Percentiles rank a stretch among this genome's conserved stretches.
Conservation (phyloP, 2,329 filamentous ascomycete species). For the Zasmidium citrigriseum region DNA sequence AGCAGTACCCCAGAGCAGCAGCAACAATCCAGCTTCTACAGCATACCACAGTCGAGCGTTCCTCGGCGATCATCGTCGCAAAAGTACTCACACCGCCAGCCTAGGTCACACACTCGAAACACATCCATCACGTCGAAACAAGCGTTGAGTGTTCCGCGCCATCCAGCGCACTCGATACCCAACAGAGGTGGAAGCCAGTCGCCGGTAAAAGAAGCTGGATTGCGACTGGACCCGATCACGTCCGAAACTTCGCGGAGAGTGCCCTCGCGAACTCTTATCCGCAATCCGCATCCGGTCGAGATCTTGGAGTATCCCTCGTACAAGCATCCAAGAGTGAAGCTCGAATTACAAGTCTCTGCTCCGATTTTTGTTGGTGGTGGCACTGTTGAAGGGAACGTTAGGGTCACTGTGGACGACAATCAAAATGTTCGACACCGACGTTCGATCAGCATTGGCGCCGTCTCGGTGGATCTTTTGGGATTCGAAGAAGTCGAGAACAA, state of each 20-base stretch:
- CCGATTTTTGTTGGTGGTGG: slow-evolving; percentile 58
- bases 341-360: slow-evolving; percentile 52
- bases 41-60: slow-evolving; percentile 46
- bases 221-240: slow-evolving; percentile 43
- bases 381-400: slow-evolving; percentile 53
- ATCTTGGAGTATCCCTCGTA: slow-evolving; percentile 52
- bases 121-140: slow-evolving; percentile 20
- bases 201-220: slow-evolving; percentile 48
- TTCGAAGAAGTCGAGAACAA: slow-evolving; percentile 52
- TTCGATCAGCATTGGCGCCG: slow-evolving; percentile 49
- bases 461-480: slow-evolving; percentile 55
- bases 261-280: slow-evolving; percentile 52
- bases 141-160: slow-evolving; percentile 6
- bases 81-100: slow-evolving; percentile 4
- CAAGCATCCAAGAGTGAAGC: slow-evolving; percentile 50
- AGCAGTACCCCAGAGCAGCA: slow-evolving; percentile 40
- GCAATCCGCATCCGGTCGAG: slow-evolving; percentile 48
- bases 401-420: slow-evolving; percentile 50
- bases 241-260: slow-evolving; percentile 45
- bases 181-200: slow-evolving; percentile 50
- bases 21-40: slow-evolving; percentile 46
- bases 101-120: slow-evolving; percentile 14
- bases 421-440: slow-evolving; percentile 44
- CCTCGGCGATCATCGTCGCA: slow-evolving; percentile 50
- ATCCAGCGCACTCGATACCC: slow-evolving; percentile 40